These are phyloP conservation scores for Alternaria hordeiaustralica DNA, from an alignment of 2,329 filamentous ascomycete species.

Conservation along the genomic window DNA sequence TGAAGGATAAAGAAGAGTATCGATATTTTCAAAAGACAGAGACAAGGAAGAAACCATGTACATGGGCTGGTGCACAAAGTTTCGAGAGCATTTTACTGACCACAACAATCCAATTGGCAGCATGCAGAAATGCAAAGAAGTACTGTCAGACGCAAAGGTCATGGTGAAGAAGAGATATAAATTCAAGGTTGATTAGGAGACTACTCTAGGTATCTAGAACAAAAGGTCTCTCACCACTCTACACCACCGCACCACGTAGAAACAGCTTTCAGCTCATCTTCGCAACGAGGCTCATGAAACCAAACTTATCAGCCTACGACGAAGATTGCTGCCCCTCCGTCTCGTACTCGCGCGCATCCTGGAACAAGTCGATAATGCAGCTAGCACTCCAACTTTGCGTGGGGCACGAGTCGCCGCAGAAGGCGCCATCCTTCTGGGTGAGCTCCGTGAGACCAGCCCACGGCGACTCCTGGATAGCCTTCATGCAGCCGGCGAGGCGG, in stretches of 20 bases:
- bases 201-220: background rate
- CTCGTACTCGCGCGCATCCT: constrained; percentile 70
- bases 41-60: too few relatives aligned
- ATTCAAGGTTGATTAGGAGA: background rate
- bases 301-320: constrained; percentile 1
- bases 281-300: background rate
- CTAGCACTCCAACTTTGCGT: constrained; percentile 97
- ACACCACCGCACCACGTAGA: background rate
- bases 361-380: constrained; percentile 93
- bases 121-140: background rate
- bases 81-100: background rate
- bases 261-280: background rate
- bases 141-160: background rate
- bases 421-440: constrained; percentile 85
- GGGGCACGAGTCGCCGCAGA: constrained; percentile 89
- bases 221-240: background rate
- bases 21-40: too few relatives aligned
- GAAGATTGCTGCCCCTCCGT: background rate
- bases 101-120: background rate
- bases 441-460: constrained; percentile 95
- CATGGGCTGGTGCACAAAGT: too few relatives aligned
- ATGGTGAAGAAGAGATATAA: too few relatives aligned
- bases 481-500: constrained; percentile 81
- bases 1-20: too few relatives aligned
- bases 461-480: constrained; percentile 76